Conservation (phyloP, 345 rosid species). For the Populus alba region DNA sequence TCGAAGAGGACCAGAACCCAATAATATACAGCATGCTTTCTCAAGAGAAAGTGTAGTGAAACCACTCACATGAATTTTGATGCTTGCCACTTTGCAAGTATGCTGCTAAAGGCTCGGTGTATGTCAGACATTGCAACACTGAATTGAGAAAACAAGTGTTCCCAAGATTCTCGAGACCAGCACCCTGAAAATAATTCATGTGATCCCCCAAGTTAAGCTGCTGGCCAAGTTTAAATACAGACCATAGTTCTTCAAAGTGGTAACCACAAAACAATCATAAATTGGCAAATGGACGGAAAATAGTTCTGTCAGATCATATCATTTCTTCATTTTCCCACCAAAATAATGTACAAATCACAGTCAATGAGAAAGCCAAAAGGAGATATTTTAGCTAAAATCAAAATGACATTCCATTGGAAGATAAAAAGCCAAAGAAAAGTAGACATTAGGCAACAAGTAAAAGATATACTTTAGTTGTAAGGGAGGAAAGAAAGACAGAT, state of each 20-base stretch:
- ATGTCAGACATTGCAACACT: constrained; percentile 89
- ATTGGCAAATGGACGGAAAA: background rate
- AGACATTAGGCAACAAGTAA: too few relatives aligned
- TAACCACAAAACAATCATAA: background rate
- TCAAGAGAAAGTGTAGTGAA: background rate
- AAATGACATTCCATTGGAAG: too few relatives aligned
- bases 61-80: constrained; percentile 44
- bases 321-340: background rate
- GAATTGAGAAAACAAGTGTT: constrained; percentile 97
- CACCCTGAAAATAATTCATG: constrained; percentile 60
- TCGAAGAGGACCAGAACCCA: background rate
- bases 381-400: background rate
- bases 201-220: constrained; percentile 10
- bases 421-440: too few relatives aligned
- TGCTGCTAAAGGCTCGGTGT: constrained; percentile 94
- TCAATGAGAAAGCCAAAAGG: too few relatives aligned
- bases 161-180: constrained; percentile 91
- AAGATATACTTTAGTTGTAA: too few relatives aligned
- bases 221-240: background rate
- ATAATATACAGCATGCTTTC: background rate
- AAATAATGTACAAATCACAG: too few relatives aligned
- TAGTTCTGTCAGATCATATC: background rate
- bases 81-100: constrained; percentile 78
- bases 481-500: too few relatives aligned
- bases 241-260: background rate